Percentiles rank a stretch among this genome's conserved stretches.
Evolutionary conservation across 108 stramenopile genomes (phyloP).

Genomic region (Nitzschia inconspicua): DNA sequence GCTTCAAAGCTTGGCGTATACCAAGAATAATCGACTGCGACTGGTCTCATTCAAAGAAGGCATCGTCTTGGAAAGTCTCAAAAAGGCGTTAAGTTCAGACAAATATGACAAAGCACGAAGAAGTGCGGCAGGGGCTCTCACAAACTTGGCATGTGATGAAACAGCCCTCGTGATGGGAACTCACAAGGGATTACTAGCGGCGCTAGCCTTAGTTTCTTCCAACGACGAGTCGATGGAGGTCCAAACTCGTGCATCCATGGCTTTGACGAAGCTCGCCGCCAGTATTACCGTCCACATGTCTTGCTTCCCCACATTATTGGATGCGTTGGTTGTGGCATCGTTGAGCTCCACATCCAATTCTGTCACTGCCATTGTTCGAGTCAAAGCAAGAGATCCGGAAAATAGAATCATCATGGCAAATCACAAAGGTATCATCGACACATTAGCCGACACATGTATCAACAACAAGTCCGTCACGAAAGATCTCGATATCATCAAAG

Average conservation of each 20-base stretch:
- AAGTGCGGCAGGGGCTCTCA: slow-evolving; percentile 76
- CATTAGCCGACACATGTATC: slow-evolving; percentile 51
- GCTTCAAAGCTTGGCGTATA: slow-evolving; percentile 79
- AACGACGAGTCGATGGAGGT: slow-evolving; percentile 69
- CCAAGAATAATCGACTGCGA: slow-evolving; percentile 61
- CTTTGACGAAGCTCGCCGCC: slow-evolving; percentile 77
- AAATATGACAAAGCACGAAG: slow-evolving; percentile 62
- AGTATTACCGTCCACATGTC: slow-evolving; percentile 56
- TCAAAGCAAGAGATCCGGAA: slow-evolving; percentile 75
- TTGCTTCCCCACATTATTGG: slow-evolving; percentile 54
- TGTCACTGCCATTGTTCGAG: slow-evolving; percentile 75
- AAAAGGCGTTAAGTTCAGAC: slow-evolving; percentile 49
- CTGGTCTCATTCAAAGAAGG: slow-evolving; percentile 60
- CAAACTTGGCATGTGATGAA: slow-evolving; percentile 80
- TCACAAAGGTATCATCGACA: slow-evolving; percentile 70
- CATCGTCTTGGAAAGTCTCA: slow-evolving; percentile 77
- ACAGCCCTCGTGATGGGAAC: slow-evolving; percentile 69
- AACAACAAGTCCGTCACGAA: neutral
- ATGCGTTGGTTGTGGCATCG: slow-evolving; percentile 79
- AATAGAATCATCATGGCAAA: slow-evolving; percentile 68
- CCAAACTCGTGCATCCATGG: slow-evolving; percentile 69
- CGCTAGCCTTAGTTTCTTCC: slow-evolving; percentile 60
- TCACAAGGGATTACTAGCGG: slow-evolving; percentile 68
- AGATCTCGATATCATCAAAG: slow-evolving; percentile 24
- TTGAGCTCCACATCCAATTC: slow-evolving; percentile 48